Conservation (phyloP, 2,329 filamentous ascomycete genomes). For the Lasiodiplodia citricola region DNA sequence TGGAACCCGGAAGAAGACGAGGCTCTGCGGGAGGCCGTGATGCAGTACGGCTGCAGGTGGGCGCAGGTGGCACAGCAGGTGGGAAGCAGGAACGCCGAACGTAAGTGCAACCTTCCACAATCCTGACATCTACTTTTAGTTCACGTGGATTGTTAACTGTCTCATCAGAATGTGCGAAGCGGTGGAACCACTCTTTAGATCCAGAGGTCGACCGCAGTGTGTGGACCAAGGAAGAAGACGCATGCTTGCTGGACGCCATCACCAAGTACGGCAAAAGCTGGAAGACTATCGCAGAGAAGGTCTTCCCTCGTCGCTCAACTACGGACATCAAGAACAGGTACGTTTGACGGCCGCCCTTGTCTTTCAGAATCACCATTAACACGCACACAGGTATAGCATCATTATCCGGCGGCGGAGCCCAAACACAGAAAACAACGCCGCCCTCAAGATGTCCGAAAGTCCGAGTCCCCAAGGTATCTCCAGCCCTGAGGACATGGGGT, state of each 20-base stretch:
- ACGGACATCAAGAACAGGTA: conserved; percentile 1
- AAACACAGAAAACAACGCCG: neutral
- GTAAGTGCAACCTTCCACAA: conserved; percentile 34
- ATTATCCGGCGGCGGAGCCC: neutral
- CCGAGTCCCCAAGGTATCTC: neutral
- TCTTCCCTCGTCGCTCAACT: neutral
- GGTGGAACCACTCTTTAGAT: conserved; percentile 53
- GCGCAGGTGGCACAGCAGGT: conserved; percentile 49
- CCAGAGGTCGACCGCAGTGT: conserved; percentile 48
- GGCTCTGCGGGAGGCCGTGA: conserved; percentile 41
- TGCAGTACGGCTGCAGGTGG: conserved; percentile 49
- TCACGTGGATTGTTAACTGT: conserved; percentile 20
- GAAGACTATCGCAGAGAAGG: neutral
- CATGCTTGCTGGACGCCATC: neutral
- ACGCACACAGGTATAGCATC: neutral
- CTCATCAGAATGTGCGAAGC: conserved; percentile 51
- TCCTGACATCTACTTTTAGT: neutral
- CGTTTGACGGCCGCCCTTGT: neutral
- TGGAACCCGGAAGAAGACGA: conserved; percentile 47
- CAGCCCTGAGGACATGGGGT: neutral
- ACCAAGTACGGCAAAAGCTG: neutral
- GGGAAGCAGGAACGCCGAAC: conserved; percentile 46
- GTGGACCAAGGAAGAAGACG: conserved; percentile 44
- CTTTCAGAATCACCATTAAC: neutral
- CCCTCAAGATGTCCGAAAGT: neutral